Base-by-base conservation (phyloP, 2,329 filamentous ascomycete genomes). In the Sordariomycetes sp. region DNA sequence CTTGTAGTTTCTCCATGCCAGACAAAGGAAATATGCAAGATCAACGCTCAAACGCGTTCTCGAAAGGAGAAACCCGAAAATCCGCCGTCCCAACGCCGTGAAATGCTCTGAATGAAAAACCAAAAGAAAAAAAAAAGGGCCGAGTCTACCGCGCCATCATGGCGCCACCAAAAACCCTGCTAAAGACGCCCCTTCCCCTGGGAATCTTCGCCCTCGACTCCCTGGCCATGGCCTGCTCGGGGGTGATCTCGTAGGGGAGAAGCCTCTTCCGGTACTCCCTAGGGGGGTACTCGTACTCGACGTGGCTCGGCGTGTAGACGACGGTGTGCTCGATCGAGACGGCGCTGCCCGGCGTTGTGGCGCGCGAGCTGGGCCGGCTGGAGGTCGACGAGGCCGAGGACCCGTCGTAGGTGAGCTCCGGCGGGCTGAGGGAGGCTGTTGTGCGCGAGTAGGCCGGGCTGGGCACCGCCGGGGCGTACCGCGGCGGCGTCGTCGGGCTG, bases 211-310 rank as follows among this genome's bases (percentile, higher is more conserved):
- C 61, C 68, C 70, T 72, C 54, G 79, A 74, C 61, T 80, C 76
- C 52, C 80, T 66, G 59, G 76, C 73, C 60, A 75, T 74, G 60
- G 81, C 74, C 60, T 82, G 76, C 28, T 82, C 79, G 37, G 71
- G 65, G 60, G 74, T 76, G 63, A 82, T 79, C 69, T 83, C 80
- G 68, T 82, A 83, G 6, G 80, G 78, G 4, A 82, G 75, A 62
- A 77, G 68, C 57, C 69, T 66, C 24, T 64, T 64, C 59, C 40
- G 61, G 52, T 62, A 66, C 46, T 60, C 65, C 62, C 61, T 61
- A 53, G 60, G 61, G 60, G 62, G 60, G 28, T 62, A 62, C 65
- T 64, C 24, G 68, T 65, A 20, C 67, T 65, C 48, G 62, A 64
- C 34, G 65, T 64, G 65, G 71, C 68, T 55, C 70, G 69, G 59